Percentiles rank a stretch among this genome's conserved stretches.
These are phyloP conservation scores for Entelexis sorbosivorans DNA, from an alignment of 1,139 yeast genomes.

Conservation along the genomic window DNA sequence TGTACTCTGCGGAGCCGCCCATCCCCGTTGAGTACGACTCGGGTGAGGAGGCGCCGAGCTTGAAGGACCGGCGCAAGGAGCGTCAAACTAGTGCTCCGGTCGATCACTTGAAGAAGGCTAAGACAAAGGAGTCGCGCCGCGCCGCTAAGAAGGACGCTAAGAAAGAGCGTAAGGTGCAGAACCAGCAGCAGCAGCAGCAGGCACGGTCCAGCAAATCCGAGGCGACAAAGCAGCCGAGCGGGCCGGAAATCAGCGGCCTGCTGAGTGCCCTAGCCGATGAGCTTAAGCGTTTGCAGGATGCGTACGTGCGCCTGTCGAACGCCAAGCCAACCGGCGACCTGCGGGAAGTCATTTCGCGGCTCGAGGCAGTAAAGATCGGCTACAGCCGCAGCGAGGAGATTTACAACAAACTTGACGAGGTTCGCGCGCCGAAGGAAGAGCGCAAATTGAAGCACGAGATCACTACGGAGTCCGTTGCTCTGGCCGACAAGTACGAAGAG, in stretches of 20 bases:
- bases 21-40: constrained; percentile 3
- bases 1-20: constrained; percentile 4
- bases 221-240: neutral
- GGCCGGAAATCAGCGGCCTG: constrained; percentile 4
- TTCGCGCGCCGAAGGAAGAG: constrained; percentile 12
- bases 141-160: neutral
- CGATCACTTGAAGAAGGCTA: constrained; percentile 7
- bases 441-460: constrained; percentile 22
- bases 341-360: constrained; percentile 7
- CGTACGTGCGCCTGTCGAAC: constrained; percentile 5
- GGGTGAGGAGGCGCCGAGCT: neutral
- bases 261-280: constrained; percentile 12
- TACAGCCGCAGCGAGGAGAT: constrained; percentile 19
- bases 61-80: constrained; percentile 11
- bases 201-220: neutral
- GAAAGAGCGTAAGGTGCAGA: neutral
- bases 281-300: constrained; percentile 9
- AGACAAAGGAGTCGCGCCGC: constrained; percentile 1
- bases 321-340: neutral
- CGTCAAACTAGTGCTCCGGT: constrained; percentile 5
- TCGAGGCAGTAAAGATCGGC: constrained; percentile 13
- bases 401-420: constrained; percentile 20
- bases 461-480: constrained; percentile 20
- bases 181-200: neutral
- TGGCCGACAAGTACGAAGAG: constrained; percentile 23